These are phyloP conservation scores for Trypanosoma scelopori DNA, from an alignment of 208 protist species.

Conservation along the genomic window DNA sequence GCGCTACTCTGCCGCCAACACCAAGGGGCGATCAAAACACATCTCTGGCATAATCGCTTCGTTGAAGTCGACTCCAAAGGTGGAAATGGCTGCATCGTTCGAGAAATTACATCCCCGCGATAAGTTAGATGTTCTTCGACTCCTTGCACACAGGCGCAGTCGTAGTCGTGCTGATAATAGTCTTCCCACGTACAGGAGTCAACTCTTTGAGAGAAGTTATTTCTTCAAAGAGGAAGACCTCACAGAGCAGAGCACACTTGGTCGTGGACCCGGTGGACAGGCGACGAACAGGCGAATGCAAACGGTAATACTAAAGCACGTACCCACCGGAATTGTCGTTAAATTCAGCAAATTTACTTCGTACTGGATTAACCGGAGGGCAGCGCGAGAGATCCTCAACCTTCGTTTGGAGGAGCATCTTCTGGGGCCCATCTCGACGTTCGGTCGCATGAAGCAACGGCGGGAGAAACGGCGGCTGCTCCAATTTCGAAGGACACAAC, in stretches of 20 bases:
- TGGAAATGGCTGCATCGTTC: slow-evolving; percentile 38
- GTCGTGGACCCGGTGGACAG: slow-evolving; percentile 81
- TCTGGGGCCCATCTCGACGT: slow-evolving; percentile 46
- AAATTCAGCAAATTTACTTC: slow-evolving; percentile 88
- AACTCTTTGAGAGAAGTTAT: slow-evolving; percentile 63
- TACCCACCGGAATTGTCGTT: slow-evolving; percentile 63
- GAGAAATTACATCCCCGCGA: slow-evolving; percentile 58
- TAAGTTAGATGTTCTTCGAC: slow-evolving; percentile 63
- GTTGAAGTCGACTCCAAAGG: slow-evolving; percentile 42
- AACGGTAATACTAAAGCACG: slow-evolving; percentile 72
- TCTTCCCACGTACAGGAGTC: slow-evolving; percentile 60
- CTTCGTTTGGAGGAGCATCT: slow-evolving; percentile 73
- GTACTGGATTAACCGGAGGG: slow-evolving; percentile 78
- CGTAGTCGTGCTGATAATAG: slow-evolving; percentile 11
- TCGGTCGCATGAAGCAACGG: slow-evolving; percentile 34
- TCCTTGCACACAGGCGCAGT: slow-evolving; percentile 33
- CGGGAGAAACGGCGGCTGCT: slow-evolving; percentile 26
- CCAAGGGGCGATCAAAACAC: slow-evolving; percentile 44
- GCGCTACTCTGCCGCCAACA: slow-evolving; percentile 65
- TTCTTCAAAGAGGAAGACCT: slow-evolving; percentile 84
- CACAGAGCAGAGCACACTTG: slow-evolving; percentile 71
- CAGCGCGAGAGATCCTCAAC: slow-evolving; percentile 73
- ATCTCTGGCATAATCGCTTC: slow-evolving; percentile 48
- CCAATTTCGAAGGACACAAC: background rate
- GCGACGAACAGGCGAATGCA: slow-evolving; percentile 88